Evolutionary conservation across 345 rosid species (phyloP), one percentile per base, ranked within the genome.

Genomic region (Heritiera littoralis): DNA sequence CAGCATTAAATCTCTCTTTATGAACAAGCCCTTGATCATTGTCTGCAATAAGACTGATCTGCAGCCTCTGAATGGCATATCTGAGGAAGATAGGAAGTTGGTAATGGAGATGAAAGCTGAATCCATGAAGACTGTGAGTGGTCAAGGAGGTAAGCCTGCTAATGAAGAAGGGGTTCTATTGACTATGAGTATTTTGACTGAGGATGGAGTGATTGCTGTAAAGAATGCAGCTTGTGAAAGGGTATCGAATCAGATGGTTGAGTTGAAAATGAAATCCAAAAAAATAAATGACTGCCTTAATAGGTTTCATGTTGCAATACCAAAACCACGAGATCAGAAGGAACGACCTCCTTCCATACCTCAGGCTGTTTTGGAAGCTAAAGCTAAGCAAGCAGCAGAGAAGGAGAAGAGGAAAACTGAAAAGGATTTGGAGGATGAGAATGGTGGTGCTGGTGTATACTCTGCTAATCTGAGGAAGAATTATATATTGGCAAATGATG

Each of bases 11-110:
- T 87, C 97, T 7, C 80, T 93, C 51, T 94, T 94, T 77, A 81
- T 89, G 97, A 93, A 93, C 83, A 94, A 93, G 59, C 98, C 98
- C 1, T 80, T 94, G 91, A 86, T 90, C 72, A 88, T 94, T 75
- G 98, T 94, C 70, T 93, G 98, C 89, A 92, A 93, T 86, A 94
- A 94, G 92, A 89, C 98, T 73, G 98, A 93, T 86, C 77, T 94
- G 89, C 95, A 89, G 91, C 92, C 98, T 20, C 67, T 93, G 86
- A 94, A 93, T 68, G 88, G 85, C 67, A 66, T 94, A 23, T 80
- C 92, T 2, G 93, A 89, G 75, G 97, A 89, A 51, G 98, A 94
- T 58, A 83, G 23, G 86, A 89, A 91, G 77, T 80, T 94, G 84
- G 87, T 94, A 30, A 84, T 81, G 82, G 95, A 89, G 77, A 94